Evolutionary conservation across 768 basidiomycete genomes (phyloP).

Genomic region (Gloeopeniophorella convolvens): DNA sequence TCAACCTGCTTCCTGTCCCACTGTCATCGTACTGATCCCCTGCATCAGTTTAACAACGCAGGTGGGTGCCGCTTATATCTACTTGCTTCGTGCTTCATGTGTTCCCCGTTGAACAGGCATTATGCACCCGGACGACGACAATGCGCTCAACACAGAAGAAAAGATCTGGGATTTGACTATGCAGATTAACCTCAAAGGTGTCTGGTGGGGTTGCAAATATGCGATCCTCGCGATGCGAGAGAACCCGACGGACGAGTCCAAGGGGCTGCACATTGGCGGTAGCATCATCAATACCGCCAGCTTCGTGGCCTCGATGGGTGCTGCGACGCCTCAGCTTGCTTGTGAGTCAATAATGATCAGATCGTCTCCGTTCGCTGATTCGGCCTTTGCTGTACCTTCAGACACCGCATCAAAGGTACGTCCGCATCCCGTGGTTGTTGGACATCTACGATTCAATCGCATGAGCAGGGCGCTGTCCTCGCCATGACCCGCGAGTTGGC

Average conservation of each 20-base stretch:
- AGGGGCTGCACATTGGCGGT: constrained; percentile 74
- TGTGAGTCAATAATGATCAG: constrained; percentile 47
- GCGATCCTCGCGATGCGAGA: constrained; percentile 95
- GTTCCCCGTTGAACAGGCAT: constrained; percentile 58
- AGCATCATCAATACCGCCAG: constrained; percentile 98
- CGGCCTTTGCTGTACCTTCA: constrained; percentile 27
- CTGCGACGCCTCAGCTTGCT: constrained; percentile 97
- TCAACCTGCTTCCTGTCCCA: constrained; percentile 21
- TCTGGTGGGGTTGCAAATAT: constrained; percentile 99
- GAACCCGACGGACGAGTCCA: constrained; percentile 77
- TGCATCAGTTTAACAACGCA: constrained; percentile 83
- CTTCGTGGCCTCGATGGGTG: constrained; percentile 93
- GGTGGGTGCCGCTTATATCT: constrained; percentile 38
- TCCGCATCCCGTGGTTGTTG: neutral
- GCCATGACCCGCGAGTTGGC: constrained; percentile 98
- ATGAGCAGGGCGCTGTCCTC: constrained; percentile 80
- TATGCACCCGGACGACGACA: constrained; percentile 94
- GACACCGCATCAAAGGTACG: constrained; percentile 90
- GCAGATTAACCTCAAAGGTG: constrained; percentile 95
- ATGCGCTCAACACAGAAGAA: constrained; percentile 95
- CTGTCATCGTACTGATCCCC: neutral
- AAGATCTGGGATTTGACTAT: constrained; percentile 92
- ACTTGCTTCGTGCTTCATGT: neutral
- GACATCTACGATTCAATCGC: constrained; percentile 2
- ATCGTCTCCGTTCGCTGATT: neutral